A percentile compares a stretch with the other conserved stretches of the same genome.
Evolutionary conservation across 176 grass and related monocot genomes (phyloP).

Genomic region (Carex littledalei): DNA sequence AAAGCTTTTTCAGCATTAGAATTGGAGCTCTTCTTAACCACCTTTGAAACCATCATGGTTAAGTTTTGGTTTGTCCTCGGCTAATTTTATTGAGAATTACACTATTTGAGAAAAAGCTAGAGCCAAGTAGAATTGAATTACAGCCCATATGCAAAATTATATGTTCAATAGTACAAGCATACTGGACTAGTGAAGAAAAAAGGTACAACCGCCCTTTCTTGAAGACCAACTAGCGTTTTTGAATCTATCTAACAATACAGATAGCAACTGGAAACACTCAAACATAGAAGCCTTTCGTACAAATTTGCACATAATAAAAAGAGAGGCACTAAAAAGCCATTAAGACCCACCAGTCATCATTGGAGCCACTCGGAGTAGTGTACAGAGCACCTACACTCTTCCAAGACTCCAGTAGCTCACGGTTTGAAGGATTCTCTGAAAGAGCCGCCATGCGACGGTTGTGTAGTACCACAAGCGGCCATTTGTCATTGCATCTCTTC

Average conservation of each 20-base stretch:
- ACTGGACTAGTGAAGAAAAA: not conserved
- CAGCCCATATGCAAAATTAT: not conserved
- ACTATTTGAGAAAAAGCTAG: not conserved
- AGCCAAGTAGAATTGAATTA: not conserved
- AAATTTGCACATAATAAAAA: not conserved
- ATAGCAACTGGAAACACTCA: not conserved
- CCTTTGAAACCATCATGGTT: not conserved
- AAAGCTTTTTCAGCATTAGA: not conserved
- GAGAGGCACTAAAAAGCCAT: not conserved
- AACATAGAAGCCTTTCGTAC: not conserved
- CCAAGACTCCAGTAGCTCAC: conserved; percentile 67
- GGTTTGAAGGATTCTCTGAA: conserved; percentile 66
- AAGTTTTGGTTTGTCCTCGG: not conserved
- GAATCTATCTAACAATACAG: not conserved
- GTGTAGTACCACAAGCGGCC: conserved; percentile 77
- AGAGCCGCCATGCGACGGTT: conserved; percentile 56
- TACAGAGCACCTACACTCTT: conserved; percentile 57
- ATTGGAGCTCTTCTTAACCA: not conserved
- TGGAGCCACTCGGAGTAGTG: conserved; percentile 79
- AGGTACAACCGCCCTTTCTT: not conserved
- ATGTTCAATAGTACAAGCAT: not conserved
- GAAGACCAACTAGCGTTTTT: not conserved
- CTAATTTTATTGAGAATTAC: not conserved
- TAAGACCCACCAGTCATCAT: conserved; percentile 78
- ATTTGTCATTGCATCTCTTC: conserved; percentile 48